A percentile compares a stretch with the other conserved stretches of the same genome.
Evolutionary conservation across 2,329 filamentous ascomycete species (phyloP).

Genomic region (Lachnellula occidentalis): DNA sequence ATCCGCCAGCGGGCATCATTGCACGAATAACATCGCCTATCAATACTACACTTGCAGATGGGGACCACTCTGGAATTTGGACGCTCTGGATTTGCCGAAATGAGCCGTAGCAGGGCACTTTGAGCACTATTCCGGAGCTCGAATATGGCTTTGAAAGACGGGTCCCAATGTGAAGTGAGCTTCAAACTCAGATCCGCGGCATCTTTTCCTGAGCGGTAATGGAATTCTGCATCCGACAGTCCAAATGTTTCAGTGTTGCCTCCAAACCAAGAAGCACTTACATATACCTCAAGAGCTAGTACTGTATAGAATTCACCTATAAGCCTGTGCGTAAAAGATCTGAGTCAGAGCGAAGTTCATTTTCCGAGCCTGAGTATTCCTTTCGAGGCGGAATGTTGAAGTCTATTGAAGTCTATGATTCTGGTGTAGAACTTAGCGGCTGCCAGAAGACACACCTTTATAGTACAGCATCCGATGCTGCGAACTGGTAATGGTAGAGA

Average conservation of each 20-base stretch:
- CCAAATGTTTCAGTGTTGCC: constrained; percentile 2
- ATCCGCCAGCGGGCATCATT: constrained; percentile 18
- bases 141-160: constrained; percentile 10
- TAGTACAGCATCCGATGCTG: no score
- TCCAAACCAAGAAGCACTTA: neutral
- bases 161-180: constrained; percentile 12
- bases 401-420: no score
- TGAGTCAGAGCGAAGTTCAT: neutral
- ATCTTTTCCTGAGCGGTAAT: constrained; percentile 2
- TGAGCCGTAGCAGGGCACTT: constrained; percentile 8
- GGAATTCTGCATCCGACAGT: constrained; percentile 3
- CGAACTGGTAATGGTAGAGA: no score
- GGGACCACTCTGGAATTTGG: constrained; percentile 9
- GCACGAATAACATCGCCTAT: constrained; percentile 15
- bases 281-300: neutral
- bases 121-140: constrained; percentile 12
- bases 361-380: neutral
- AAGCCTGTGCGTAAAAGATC: neutral
- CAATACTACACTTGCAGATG: constrained; percentile 8
- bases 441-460: no score
- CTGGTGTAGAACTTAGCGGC: no score
- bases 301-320: no score
- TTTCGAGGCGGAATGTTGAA: neutral
- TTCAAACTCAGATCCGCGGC: constrained; percentile 8
- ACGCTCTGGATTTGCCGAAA: constrained; percentile 10